Evolutionary conservation across 495 filamentous ascomycete genomes (phyloP).

Genomic region (Pyrenula aspistea): DNA sequence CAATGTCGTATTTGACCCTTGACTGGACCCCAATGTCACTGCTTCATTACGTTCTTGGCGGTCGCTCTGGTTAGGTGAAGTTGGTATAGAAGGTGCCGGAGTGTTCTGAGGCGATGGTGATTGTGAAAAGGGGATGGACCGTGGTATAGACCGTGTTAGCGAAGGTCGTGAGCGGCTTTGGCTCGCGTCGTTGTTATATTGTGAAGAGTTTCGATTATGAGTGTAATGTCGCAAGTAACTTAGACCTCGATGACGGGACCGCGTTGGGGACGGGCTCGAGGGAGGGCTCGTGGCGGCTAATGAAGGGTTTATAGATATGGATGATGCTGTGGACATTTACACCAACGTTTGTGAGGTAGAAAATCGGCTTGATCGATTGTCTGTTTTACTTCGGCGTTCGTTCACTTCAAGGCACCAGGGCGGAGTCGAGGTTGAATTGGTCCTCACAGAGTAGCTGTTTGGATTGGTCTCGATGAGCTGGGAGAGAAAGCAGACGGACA

Average conservation of each 20-base stretch:
- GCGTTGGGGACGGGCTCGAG: not conserved
- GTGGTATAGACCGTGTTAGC: not conserved
- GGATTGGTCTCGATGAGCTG: too few relatives aligned
- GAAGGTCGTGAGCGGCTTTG: not conserved
- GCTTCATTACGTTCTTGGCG: not conserved
- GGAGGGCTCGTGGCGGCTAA: not conserved
- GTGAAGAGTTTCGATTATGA: not conserved
- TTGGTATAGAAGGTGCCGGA: not conserved
- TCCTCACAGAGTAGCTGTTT: not conserved
- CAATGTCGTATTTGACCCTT: not conserved
- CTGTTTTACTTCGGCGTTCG: not conserved
- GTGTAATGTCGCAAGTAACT: not conserved
- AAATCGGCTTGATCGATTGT: not conserved
- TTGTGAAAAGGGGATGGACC: not conserved
- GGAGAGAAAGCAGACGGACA: too few relatives aligned
- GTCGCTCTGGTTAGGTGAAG: not conserved
- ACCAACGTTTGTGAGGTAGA: not conserved
- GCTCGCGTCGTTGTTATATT: not conserved
- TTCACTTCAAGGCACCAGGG: not conserved
- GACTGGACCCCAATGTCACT: not conserved
- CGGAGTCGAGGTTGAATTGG: not conserved
- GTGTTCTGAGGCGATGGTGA: not conserved
- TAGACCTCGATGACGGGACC: not conserved
- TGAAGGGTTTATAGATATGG: not conserved
- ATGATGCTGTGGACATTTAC: not conserved